Percentiles rank a stretch among this genome's conserved stretches.
These are phyloP conservation scores for Aureobasidium sp. DNA, from an alignment of 2,329 filamentous ascomycete genomes.

Conservation along the genomic window DNA sequence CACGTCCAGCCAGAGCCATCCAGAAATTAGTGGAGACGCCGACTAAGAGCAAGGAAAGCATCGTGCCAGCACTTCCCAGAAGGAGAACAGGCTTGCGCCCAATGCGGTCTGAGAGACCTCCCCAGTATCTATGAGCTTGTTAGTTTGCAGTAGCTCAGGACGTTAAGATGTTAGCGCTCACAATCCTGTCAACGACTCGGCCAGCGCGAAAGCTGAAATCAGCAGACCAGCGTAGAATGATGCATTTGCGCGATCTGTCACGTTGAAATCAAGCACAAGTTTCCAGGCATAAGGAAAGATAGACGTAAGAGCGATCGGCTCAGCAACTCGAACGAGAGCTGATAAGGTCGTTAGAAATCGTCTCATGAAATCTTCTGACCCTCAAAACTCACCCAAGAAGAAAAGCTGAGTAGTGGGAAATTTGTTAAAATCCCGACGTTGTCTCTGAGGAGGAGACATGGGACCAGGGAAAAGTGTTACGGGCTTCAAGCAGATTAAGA, in stretches of 20 bases:
- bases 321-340: conserved; percentile 89
- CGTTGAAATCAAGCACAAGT: conserved; percentile 67
- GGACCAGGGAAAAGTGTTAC: not conserved
- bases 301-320: conserved; percentile 86
- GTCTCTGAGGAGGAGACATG: conserved; percentile 12
- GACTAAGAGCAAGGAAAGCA: conserved; percentile 74
- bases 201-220: conserved; percentile 77
- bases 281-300: conserved; percentile 91
- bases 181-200: conserved; percentile 77
- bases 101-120: conserved; percentile 69
- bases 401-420: conserved; percentile 81
- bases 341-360: conserved; percentile 3
- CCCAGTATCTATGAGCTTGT: conserved; percentile 56
- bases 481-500: not conserved
- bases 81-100: conserved; percentile 82
- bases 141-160: not conserved
- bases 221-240: conserved; percentile 84
- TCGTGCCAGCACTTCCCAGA: conserved; percentile 72
- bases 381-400: conserved; percentile 61
- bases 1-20: conserved; percentile 69
- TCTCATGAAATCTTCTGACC: not conserved
- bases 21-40: conserved; percentile 79
- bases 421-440: conserved; percentile 54
- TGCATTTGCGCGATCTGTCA: conserved; percentile 66
- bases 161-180: conserved; percentile 19